Base-by-base conservation (phyloP, 768 basidiomycete species). In the Cystofilobasidium bisporidii region DNA sequence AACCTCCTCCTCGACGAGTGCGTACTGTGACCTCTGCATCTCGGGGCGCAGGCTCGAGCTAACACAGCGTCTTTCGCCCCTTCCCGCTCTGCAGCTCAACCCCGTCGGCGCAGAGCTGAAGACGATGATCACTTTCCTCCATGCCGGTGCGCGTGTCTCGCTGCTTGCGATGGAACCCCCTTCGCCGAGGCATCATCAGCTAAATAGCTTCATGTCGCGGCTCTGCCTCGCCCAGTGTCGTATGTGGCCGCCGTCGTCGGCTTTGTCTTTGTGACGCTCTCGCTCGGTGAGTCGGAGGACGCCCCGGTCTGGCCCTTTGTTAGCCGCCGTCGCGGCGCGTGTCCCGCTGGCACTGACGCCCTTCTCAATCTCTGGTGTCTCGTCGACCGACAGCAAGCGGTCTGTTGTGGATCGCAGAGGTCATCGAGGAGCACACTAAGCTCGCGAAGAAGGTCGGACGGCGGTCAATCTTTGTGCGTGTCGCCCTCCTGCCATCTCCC, bases 361-460 rank as follows among this genome's bases (percentile, higher is more conserved):
- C n/a, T n/a, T n/a, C n/a, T n/a, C n/a, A n/a, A n/a, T 28, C 20
- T 18, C n/a, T n/a, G 0, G 36, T 57, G n/a, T n/a, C n/a, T n/a
- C n/a, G n/a, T n/a, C n/a, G n/a, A n/a, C n/a, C n/a, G n/a, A 24
- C 75, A 94, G 94, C 94, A 59, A 93, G 89, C 77, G 94, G 93
- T 10, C 80, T 98, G 55, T 79, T 98, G 64, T 97, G 94, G 81
- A 79, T 94, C 38, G 92, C 93, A 1, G 94, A 98, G 76, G 77
- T 97, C 38, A 97, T 98, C 70, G 94, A 98, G 77, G 94, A 98
- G 75, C 87, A 94, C 75, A 86, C 91, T 17, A 83, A 83, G 56
- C 74, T 83, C 65, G 88, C 96, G 17, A 99, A 97, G 79, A 72
- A 78, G 0, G 75, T 91, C 28, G 96, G 96, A 0, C 86, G 90